Conservation (phyloP, 23 red algal species). For the Gracilaria domingensis region DNA sequence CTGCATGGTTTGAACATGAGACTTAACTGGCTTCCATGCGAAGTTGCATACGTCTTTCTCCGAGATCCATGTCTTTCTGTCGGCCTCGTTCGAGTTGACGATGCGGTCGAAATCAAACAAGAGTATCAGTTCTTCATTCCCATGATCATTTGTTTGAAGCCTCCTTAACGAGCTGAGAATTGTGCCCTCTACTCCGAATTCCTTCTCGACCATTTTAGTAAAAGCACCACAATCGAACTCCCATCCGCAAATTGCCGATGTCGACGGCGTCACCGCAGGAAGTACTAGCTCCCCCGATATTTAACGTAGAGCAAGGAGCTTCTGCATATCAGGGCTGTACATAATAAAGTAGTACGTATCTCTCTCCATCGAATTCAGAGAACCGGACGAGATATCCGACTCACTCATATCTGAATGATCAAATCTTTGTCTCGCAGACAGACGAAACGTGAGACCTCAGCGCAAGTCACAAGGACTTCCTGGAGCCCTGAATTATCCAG, state of each 20-base stretch:
- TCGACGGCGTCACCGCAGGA: not conserved
- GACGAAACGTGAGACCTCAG: too few relatives aligned
- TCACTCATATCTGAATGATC: too few relatives aligned
- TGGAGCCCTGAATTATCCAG: too few relatives aligned
- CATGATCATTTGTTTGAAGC: not conserved
- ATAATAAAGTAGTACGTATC: not conserved
- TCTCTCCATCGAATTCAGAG: too few relatives aligned
- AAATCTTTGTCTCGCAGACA: too few relatives aligned
- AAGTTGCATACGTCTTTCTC: not conserved
- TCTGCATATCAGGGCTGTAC: not conserved
- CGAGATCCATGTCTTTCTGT: not conserved
- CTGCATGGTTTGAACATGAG: not conserved
- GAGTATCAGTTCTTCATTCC: not conserved
- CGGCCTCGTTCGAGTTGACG: not conserved
- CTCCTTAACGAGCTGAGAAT: not conserved
- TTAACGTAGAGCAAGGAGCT: not conserved
- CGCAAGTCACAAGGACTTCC: too few relatives aligned
- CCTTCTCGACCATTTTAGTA: not conserved
- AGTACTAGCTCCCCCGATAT: not conserved
- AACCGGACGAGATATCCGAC: too few relatives aligned
- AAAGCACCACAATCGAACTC: not conserved
- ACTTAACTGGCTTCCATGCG: not conserved
- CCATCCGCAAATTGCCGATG: not conserved
- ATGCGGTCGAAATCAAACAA: not conserved
- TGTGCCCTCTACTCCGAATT: not conserved